A percentile compares a stretch with the other conserved stretches of the same genome.
Conservation (phyloP, 768 basidiomycete genomes). For the Naganishia vishniacii region DNA sequence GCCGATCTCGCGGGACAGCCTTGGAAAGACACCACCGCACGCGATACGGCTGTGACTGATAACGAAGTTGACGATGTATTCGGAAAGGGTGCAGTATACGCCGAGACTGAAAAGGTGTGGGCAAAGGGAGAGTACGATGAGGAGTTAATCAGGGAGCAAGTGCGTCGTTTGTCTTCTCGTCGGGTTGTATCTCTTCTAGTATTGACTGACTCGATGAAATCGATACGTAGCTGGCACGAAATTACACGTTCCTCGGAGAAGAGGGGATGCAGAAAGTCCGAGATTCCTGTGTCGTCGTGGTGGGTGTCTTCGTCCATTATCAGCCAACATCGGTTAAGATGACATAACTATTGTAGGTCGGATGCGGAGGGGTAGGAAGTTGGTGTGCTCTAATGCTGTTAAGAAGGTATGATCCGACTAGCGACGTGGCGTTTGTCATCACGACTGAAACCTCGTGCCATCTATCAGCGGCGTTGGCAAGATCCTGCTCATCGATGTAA, state of each 20-base stretch:
- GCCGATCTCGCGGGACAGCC: slow-evolving; percentile 40
- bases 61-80: slow-evolving; percentile 3
- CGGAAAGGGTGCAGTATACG: background rate
- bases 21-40: slow-evolving; percentile 2
- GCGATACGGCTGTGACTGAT: background rate
- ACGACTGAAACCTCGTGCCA: background rate
- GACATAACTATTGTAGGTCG: slow-evolving; percentile 42
- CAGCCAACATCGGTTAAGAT: background rate
- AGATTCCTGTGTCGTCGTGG: slow-evolving; percentile 68
- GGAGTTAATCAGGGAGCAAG: slow-evolving; percentile 68
- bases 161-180: slow-evolving; percentile 27
- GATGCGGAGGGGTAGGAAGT: slow-evolving; percentile 94
- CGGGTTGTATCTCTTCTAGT: background rate
- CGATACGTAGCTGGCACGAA: slow-evolving; percentile 68
- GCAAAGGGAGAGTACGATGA: slow-evolving; percentile 55
- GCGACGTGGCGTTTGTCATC: background rate
- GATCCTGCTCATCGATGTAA: slow-evolving; percentile 46
- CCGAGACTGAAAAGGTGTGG: slow-evolving; percentile 32
- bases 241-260: slow-evolving; percentile 90
- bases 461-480: slow-evolving; percentile 47
- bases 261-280: slow-evolving; percentile 77
- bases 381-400: slow-evolving; percentile 93
- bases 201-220: background rate
- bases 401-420: slow-evolving; percentile 58
- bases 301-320: slow-evolving; percentile 42